These are phyloP conservation scores for Cyclocybe aegerita DNA, from an alignment of 768 basidiomycete genomes.

Conservation along the genomic window DNA sequence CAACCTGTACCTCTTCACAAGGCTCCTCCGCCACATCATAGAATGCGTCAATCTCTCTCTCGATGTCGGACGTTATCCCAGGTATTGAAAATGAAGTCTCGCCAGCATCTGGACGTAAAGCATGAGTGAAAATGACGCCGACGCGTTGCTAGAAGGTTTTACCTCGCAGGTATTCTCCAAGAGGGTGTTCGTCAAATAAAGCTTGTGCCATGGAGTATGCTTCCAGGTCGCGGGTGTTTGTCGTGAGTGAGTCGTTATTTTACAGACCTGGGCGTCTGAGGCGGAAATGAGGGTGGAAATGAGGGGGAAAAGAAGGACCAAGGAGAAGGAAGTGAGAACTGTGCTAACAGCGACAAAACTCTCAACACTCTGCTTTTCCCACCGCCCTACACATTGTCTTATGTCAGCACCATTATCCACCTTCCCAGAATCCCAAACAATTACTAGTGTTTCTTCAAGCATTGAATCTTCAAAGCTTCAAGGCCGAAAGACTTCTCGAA, in stretches of 20 bases:
- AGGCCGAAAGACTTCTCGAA: too few relatives aligned
- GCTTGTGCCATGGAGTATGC: slow-evolving; percentile 66
- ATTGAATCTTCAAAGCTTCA: not conserved
- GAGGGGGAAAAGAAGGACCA: slow-evolving; percentile 12
- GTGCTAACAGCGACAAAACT: slow-evolving; percentile 5
- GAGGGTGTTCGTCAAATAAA: slow-evolving; percentile 74
- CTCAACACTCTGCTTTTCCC: not conserved
- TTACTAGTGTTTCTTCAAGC: not conserved
- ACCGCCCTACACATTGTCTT: slow-evolving; percentile 6
- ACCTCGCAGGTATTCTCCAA: slow-evolving; percentile 74
- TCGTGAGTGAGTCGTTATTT: slow-evolving; percentile 22
- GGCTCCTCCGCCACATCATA: slow-evolving; percentile 25
- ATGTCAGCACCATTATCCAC: slow-evolving; percentile 2
- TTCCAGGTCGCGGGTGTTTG: slow-evolving; percentile 3
- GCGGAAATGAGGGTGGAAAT: not conserved
- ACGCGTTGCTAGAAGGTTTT: slow-evolving; percentile 13
- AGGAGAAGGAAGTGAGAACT: slow-evolving; percentile 7
- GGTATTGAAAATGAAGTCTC: slow-evolving; percentile 59
- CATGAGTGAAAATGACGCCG: slow-evolving; percentile 1
- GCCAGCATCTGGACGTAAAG: slow-evolving; percentile 48
- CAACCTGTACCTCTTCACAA: slow-evolving; percentile 25
- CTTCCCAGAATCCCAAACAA: not conserved
- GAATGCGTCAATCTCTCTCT: slow-evolving; percentile 36
- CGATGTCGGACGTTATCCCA: slow-evolving; percentile 43
- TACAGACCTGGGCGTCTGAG: slow-evolving; percentile 2